phyloP scores from a whole-genome alignment of 192 early-diverging fungal genomes.

The Mortierella claussenii region DNA sequence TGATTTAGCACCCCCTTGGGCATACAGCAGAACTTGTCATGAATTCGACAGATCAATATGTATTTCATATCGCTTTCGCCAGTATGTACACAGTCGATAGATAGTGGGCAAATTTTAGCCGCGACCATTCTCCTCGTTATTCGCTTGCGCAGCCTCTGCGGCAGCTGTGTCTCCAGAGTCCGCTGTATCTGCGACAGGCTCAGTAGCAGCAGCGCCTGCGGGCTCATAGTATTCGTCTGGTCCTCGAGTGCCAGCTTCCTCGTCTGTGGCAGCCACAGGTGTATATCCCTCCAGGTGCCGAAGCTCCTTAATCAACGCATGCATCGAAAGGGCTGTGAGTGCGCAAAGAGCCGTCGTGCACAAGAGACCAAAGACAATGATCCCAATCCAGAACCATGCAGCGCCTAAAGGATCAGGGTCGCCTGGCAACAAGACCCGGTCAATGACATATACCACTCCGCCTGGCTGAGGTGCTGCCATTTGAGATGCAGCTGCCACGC shows the following conservation, averaged over 20 bases:
- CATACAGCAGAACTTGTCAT: no score
- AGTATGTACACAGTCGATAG: no score
- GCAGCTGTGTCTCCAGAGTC: no score
- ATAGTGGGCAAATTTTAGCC: no score
- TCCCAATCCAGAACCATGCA: slow-evolving; percentile 39
- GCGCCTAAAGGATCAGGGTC: slow-evolving; percentile 16
- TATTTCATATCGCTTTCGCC: no score
- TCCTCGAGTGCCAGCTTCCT: slow-evolving; percentile 19
- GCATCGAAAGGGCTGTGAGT: slow-evolving; percentile 7
- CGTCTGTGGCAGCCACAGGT: slow-evolving; percentile 23
- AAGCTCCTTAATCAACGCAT: slow-evolving; percentile 25
- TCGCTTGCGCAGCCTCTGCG: no score
- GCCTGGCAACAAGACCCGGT: slow-evolving; percentile 59
- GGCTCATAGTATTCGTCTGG: no score
- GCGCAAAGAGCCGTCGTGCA: slow-evolving; percentile 24
- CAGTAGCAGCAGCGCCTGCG: no score
- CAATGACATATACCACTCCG: slow-evolving; percentile 58
- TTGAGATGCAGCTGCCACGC: background rate
- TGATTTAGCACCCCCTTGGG: no score
- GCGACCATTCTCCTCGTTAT: no score
- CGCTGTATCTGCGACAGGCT: background rate
- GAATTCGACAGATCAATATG: no score
- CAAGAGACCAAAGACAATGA: slow-evolving; percentile 10
- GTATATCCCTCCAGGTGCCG: slow-evolving; percentile 37
- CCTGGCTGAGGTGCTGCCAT: slow-evolving; percentile 16